Evolutionary conservation across 2,329 filamentous ascomycete genomes (phyloP).

Genomic region (Fusarium penzigii): DNA sequence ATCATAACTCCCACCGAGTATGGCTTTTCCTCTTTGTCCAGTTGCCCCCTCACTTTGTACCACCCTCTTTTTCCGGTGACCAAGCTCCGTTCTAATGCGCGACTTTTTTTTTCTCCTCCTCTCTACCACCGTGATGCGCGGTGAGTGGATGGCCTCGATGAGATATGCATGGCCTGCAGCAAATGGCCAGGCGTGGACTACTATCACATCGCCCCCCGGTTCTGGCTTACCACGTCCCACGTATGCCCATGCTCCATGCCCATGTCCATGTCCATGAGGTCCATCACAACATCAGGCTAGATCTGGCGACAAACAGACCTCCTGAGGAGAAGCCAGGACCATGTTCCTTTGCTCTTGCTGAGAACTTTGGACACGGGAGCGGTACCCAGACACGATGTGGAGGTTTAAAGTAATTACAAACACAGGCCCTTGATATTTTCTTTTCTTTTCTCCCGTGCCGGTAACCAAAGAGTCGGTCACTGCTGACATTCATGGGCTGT

Average conservation of each 20-base stretch:
- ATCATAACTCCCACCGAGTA: neutral
- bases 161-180: constrained; percentile 17
- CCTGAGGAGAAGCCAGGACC: too few species aligned
- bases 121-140: neutral
- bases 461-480: neutral
- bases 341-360: too few species aligned
- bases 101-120: constrained; percentile 28
- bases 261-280: neutral
- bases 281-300: neutral
- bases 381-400: neutral
- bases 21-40: neutral
- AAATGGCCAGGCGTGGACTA: constrained; percentile 15
- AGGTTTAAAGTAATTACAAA: neutral
- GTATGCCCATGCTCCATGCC: constrained; percentile 5
- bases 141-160: constrained; percentile 13
- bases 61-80: constrained; percentile 4
- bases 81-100: constrained; percentile 20
- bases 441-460: neutral
- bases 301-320: neutral
- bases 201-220: constrained; percentile 23
- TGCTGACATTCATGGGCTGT: too few species aligned
- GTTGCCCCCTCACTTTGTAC: constrained; percentile 5
- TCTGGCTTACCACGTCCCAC: constrained; percentile 13
- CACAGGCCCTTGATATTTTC: neutral
- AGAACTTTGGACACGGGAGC: neutral